Evolutionary conservation across 1,284 basidiomycete species (phyloP).

Genomic region (Heterobasidion parviporum): DNA sequence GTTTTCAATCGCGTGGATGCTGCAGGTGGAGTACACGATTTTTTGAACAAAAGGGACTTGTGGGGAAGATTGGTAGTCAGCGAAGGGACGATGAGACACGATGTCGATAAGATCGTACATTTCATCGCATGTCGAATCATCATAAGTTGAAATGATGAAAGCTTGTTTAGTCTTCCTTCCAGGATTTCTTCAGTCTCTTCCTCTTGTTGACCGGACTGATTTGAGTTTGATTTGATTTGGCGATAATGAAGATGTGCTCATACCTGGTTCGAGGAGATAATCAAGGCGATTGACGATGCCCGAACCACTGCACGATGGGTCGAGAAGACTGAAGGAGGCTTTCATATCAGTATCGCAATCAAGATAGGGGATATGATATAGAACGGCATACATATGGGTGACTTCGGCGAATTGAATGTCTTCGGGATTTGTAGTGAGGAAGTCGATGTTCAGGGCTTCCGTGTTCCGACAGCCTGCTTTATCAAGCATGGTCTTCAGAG

Average conservation of each 20-base stretch:
- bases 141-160: constrained; percentile 83
- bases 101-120: constrained; percentile 41
- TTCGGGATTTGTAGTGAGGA: constrained; percentile 64
- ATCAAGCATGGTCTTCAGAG: constrained; percentile 75
- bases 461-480: constrained; percentile 79
- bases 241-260: constrained; percentile 7
- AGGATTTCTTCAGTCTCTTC: constrained; percentile 41
- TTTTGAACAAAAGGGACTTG: constrained; percentile 52
- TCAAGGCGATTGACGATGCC: constrained; percentile 89
- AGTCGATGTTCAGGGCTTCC: constrained; percentile 67
- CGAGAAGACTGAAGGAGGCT: constrained; percentile 55
- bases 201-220: constrained; percentile 21
- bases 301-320: constrained; percentile 91
- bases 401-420: constrained; percentile 55
- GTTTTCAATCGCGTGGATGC: constrained; percentile 86
- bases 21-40: constrained; percentile 97
- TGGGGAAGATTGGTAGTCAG: constrained; percentile 10
- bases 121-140: constrained; percentile 95
- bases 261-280: constrained; percentile 68
- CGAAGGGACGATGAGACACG: not conserved
- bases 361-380: not conserved
- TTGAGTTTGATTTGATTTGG: not conserved
- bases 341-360: not conserved
- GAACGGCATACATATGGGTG: constrained; percentile 71
- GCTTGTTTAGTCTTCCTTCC: constrained; percentile 69